A percentile compares a stretch with the other conserved stretches of the same genome.
Evolutionary conservation across 164 flowering plant genomes (phyloP).

Genomic region (Dillenia turbinata): DNA sequence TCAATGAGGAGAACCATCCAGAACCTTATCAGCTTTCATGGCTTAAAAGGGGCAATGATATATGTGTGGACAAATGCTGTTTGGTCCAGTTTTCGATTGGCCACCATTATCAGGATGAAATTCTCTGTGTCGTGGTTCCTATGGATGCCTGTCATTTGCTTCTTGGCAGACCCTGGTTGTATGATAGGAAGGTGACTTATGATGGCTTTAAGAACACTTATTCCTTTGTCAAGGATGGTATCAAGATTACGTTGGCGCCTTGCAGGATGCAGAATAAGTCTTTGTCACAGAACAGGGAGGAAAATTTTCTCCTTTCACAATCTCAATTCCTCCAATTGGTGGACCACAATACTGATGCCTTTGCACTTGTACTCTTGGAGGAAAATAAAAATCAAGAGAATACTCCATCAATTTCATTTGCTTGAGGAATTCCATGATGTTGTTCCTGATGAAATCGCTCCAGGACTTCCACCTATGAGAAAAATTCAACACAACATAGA

Average conservation of each 20-base stretch:
- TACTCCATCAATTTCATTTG: background rate
- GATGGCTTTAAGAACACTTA: conserved; percentile 2
- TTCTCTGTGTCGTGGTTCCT: conserved; percentile 5
- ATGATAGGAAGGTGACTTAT: background rate
- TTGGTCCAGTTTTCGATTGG: conserved; percentile 1
- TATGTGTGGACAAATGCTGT: conserved; percentile 1
- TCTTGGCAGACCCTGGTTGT: conserved; percentile 11
- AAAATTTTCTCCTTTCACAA: no score
- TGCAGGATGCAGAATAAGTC: background rate
- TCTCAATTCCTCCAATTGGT: no score
- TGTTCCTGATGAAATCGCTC: conserved; percentile 2
- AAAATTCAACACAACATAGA: conserved; percentile 12
- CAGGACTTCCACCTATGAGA: conserved; percentile 4
- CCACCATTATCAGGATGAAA: conserved; percentile 4
- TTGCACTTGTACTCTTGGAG: no score
- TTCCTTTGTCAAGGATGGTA: background rate
- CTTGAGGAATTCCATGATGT: conserved; percentile 10
- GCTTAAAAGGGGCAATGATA: background rate
- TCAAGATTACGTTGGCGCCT: background rate
- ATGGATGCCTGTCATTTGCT: conserved; percentile 6
- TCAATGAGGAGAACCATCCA: background rate
- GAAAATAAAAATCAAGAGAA: no score
- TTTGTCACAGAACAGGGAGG: background rate
- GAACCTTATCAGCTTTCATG: conserved; percentile 4
- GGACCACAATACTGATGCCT: background rate